Base-by-base conservation (phyloP, 2,329 filamentous ascomycete genomes). In the Phialophora tarda region DNA sequence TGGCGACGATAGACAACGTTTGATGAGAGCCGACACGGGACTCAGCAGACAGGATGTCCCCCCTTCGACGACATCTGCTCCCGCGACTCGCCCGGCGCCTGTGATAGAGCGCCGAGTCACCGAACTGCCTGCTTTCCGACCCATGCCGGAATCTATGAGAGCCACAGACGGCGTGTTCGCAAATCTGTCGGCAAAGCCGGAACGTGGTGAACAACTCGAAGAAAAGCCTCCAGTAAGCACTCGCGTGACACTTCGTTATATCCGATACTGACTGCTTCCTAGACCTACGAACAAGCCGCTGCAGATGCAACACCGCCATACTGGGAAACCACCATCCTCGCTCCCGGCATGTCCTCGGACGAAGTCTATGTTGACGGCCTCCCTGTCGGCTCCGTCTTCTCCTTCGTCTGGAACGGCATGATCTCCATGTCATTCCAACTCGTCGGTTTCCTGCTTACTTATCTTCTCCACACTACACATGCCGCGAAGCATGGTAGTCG, bases 211-310 rank as follows among this genome's bases (percentile, higher is more conserved):
- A 67, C 90, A 92, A 69, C 87, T 91, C 65, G 95, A 99, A 69
- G 95, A 99, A 79, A 86, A 91, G 78, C 95, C 95, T 82, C 95
- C 95, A 63, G 93, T 97, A 88, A 71, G 92, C 87, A 30, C 58
- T 17, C 60, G 58, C 6, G 26, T 58, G 38, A 7, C 14, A 6
- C 34, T 47, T 50, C 12, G 30, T 41, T 41, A 53, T 55, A 21
- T 32, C 14, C 11, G 30, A 23, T 24, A 34, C 51, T 53, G 73
- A 72, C 80, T 82, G 75, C 83, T 57, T 38, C 67, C 17, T 74
- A 97, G 92, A 93, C 94, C 41, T 99, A 99, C 78, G 95, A 99
- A 84, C 94, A 98, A 87, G 95, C 95, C 17, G 95, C 95, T 2
- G 94, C 94, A 50, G 95, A 99, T 78, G 91, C 93, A 26, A 95